Percentiles rank a stretch among this genome's conserved stretches.
Evolutionary conservation across 441 rosid species (phyloP).

Genomic region (Pelargonium fulgidum): DNA sequence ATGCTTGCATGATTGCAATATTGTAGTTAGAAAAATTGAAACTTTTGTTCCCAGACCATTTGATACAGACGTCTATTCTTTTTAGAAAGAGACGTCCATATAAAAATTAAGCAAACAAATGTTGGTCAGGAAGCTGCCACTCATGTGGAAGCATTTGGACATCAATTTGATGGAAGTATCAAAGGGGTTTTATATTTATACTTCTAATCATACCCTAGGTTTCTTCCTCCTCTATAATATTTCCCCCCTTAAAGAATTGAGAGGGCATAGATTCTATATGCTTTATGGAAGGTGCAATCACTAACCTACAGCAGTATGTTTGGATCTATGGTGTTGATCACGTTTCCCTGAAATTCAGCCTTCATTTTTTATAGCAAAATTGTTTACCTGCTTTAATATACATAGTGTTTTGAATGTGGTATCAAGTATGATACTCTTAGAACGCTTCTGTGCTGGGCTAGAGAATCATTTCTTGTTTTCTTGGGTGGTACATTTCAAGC

Average conservation of each 20-base stretch:
- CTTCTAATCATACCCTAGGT: conserved; percentile 15
- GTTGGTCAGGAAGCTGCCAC: conserved; percentile 31
- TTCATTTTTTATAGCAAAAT: too few relatives aligned
- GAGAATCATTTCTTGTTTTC: too few relatives aligned
- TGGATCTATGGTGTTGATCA: too few relatives aligned
- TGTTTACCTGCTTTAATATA: too few relatives aligned
- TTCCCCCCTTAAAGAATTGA: neutral
- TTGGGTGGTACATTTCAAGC: too few relatives aligned
- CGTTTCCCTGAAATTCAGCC: too few relatives aligned
- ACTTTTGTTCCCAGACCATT: conserved; percentile 24
- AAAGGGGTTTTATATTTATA: conserved; percentile 19
- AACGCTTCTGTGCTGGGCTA: too few relatives aligned
- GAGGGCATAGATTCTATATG: neutral
- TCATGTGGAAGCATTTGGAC: conserved; percentile 34
- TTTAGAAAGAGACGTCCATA: conserved; percentile 28
- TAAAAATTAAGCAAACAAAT: conserved; percentile 22
- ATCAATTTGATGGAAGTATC: conserved; percentile 33
- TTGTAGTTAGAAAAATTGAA: conserved; percentile 20
- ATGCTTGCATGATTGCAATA: conserved; percentile 7
- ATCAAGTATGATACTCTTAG: too few relatives aligned
- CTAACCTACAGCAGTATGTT: too few relatives aligned
- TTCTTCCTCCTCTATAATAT: conserved; percentile 9
- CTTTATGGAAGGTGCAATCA: neutral
- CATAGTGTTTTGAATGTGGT: too few relatives aligned
- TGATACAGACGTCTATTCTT: conserved; percentile 32